Percentiles rank a stretch among this genome's conserved stretches.
phyloP scores from a whole-genome alignment of 2,329 filamentous ascomycete genomes.

The Cercospora brassicicola region DNA sequence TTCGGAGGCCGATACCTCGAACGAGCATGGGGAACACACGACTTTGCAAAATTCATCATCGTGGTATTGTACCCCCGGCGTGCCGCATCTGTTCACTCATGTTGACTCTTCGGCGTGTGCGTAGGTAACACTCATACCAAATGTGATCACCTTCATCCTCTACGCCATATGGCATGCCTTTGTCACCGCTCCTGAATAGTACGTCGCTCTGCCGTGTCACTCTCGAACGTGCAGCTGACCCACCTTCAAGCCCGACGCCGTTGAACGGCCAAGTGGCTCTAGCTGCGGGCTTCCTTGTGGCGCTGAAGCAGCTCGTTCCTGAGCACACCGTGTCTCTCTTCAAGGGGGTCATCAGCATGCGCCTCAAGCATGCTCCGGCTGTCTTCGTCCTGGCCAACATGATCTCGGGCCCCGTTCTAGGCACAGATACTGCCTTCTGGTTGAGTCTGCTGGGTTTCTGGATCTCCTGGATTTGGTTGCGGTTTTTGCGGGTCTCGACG shows the following conservation, averaged over 20 bases:
- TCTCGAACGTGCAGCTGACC: constrained; percentile 4
- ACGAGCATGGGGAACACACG: constrained; percentile 87
- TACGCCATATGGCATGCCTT: constrained; percentile 73
- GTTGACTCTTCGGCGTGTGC: neutral
- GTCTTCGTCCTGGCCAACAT: constrained; percentile 72
- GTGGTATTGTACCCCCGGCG: neutral
- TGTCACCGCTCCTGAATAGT: constrained; percentile 67
- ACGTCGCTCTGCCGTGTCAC: constrained; percentile 38
- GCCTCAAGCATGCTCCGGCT: constrained; percentile 68
- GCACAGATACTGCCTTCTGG: constrained; percentile 75
- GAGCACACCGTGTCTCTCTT: constrained; percentile 96
- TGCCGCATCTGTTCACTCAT: neutral
- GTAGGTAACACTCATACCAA: constrained; percentile 72
- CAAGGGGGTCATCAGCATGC: constrained; percentile 81
- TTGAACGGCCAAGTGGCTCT: constrained; percentile 86
- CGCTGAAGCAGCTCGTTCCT: constrained; percentile 95
- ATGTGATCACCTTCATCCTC: constrained; percentile 69
- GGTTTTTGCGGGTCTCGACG: constrained; percentile 79
- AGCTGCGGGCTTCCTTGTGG: constrained; percentile 90
- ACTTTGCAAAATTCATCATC: constrained; percentile 86
- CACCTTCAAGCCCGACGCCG: constrained; percentile 60
- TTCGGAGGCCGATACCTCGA: constrained; percentile 94
- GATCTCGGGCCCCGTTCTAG: constrained; percentile 62
- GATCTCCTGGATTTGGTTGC: constrained; percentile 90
- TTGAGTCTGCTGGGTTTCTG: constrained; percentile 80